Evolutionary conservation across 495 filamentous ascomycete genomes (phyloP).

Genomic region (Glonium stellatum): DNA sequence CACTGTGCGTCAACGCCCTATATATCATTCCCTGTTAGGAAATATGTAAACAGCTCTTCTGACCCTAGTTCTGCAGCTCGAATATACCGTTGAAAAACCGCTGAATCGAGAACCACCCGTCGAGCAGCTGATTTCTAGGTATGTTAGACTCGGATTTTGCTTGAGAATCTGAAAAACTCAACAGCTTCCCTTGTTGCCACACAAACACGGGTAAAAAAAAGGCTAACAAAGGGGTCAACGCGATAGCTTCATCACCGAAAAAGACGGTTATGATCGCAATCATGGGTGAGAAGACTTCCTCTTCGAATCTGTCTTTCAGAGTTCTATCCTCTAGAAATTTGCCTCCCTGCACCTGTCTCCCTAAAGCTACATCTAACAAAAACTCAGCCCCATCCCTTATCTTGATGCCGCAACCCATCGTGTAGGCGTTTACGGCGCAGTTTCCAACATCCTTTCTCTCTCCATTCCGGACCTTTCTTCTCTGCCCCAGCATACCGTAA

Average conservation of each 20-base stretch:
- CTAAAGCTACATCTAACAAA: neutral
- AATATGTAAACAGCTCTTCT: conserved; percentile 3
- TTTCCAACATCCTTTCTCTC: conserved; percentile 18
- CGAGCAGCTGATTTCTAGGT: conserved; percentile 38
- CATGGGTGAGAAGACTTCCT: conserved; percentile 34
- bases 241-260: conserved; percentile 41
- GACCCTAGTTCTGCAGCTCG: conserved; percentile 22
- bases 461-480: conserved; percentile 19
- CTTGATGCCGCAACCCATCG: conserved; percentile 38
- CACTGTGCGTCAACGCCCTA: conserved; percentile 3
- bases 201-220: neutral
- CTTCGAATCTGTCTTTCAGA: neutral
- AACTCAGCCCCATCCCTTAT: conserved; percentile 39
- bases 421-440: conserved; percentile 37
- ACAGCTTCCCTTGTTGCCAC: neutral
- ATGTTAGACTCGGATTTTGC: neutral
- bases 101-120: conserved; percentile 43
- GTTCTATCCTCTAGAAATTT: neutral
- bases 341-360: no score
- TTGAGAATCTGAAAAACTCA: neutral
- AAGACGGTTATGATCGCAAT: conserved; percentile 45
- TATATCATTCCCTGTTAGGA: conserved; percentile 3
- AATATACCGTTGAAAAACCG: conserved; percentile 38
- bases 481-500: conserved; percentile 45
- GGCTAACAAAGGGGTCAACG: neutral